phyloP scores from a whole-genome alignment of 768 basidiomycete genomes.

The Boletus speciosus region DNA sequence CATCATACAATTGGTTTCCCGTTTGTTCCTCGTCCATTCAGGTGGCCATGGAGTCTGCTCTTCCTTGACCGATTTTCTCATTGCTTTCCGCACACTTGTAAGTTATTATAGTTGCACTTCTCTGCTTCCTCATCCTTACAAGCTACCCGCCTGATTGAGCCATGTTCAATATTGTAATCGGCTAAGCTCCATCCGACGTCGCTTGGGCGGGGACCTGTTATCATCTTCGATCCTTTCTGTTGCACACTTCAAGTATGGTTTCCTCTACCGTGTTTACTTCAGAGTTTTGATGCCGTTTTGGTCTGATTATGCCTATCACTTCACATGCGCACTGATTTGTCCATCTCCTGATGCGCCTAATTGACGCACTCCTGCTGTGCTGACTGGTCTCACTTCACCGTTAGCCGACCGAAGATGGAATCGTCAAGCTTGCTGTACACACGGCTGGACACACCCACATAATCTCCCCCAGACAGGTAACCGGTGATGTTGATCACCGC shows the following conservation, averaged over 20 bases:
- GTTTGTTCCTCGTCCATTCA: neutral
- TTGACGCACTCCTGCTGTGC: neutral
- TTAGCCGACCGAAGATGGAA: conserved; percentile 63
- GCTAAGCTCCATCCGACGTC: neutral
- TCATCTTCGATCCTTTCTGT: neutral
- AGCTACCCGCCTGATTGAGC: neutral
- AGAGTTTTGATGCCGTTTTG: neutral
- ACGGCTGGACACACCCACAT: conserved; percentile 63
- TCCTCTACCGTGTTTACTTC: neutral
- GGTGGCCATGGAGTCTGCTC: neutral
- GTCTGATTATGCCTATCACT: neutral
- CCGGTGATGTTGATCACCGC: neutral
- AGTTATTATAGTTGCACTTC: too few relatives aligned
- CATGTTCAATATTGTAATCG: neutral
- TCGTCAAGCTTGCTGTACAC: conserved; percentile 81
- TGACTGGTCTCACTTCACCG: neutral
- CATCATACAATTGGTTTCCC: too few relatives aligned
- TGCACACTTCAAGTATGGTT: neutral
- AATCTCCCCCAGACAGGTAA: conserved; percentile 2
- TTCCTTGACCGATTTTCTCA: neutral
- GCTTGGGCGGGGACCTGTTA: neutral
- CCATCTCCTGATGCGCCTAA: neutral
- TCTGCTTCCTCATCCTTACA: neutral
- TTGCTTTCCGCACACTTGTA: neutral
- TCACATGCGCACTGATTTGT: neutral